Evolutionary conservation across 495 filamentous ascomycete species (phyloP), one percentile per base, ranked within the genome.

Genomic region (Cudoniella acicularis): DNA sequence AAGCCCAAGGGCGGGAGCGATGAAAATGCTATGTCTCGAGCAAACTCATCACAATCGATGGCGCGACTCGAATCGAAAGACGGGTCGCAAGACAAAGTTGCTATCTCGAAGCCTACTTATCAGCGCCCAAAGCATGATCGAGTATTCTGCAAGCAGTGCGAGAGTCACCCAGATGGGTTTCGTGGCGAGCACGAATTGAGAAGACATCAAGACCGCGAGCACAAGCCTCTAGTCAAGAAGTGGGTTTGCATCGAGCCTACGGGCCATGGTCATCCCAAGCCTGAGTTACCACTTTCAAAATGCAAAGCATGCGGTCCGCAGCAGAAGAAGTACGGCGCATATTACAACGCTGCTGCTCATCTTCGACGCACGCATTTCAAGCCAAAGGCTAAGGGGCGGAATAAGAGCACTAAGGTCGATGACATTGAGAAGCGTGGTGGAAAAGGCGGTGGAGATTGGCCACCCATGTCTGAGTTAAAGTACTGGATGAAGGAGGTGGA

Each of bases 281-380:
- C 81, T 43, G 81, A 86, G 49, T 87, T 90, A 60, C 69, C 79
- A 16, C 80, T 98, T 4, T 75, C 79, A n/a, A 89, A 87, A 60
- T 98, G 94, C 80, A 96, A 96, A 70, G 83, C 88, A 41, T 98
- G 94, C 61, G 80, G 79, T 10, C 81, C 80, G 22, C 63, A 67
- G 26, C 73, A 79, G 49, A 97, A 96, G 75, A 79, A 77, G 55
- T 98, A 98, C 65, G 88, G 87, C 2, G 90, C 88, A 21, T 96
- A 98, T 71, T 97, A 98, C 69, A 98, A 98, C 63, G 93, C 93
- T 1, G 91, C 92, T 1, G 93, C 92, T 0, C 94, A 97, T 69
- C 79, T 98, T 13, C 83, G 92, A 18, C 84, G 94, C 18, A 89
- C 89, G 16, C 94, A 98, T 69, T 98, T 97, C 77, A 76, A 69